Conservation (phyloP, 805 yeast species). For the Myxozyma vanderwaltii region DNA sequence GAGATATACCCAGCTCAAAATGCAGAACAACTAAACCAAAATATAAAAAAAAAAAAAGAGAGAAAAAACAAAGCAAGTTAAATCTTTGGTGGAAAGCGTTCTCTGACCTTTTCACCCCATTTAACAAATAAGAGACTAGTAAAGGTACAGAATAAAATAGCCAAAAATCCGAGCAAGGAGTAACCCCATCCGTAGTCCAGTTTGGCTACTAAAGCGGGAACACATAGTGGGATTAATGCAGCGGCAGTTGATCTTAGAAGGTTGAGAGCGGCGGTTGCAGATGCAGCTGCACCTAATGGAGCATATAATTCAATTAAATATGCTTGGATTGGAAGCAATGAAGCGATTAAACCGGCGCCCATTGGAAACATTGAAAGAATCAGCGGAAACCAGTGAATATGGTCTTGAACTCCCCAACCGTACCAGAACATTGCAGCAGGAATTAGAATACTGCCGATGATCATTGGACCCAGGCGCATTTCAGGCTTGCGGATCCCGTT, state of each 20-base stretch:
- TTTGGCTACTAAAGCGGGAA: slow-evolving; percentile 16
- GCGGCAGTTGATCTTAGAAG: slow-evolving; percentile 30
- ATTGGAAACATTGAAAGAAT: slow-evolving; percentile 23
- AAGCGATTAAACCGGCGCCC: slow-evolving; percentile 29
- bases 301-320: slow-evolving; percentile 30
- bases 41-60: neutral
- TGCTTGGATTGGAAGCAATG: slow-evolving; percentile 31
- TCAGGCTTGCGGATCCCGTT: slow-evolving; percentile 48
- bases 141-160: slow-evolving; percentile 20
- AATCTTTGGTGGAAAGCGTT: slow-evolving; percentile 23
- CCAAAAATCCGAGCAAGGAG: slow-evolving; percentile 26
- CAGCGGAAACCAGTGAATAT: slow-evolving; percentile 26
- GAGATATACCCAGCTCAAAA: neutral
- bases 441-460: slow-evolving; percentile 52
- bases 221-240: slow-evolving; percentile 28
- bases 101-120: slow-evolving; percentile 20
- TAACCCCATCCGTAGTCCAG: slow-evolving; percentile 34
- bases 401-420: slow-evolving; percentile 30
- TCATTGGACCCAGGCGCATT: slow-evolving; percentile 54
- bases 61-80: neutral
- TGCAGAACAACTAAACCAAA: neutral
- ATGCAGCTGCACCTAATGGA: slow-evolving; percentile 29
- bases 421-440: slow-evolving; percentile 53
- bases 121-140: slow-evolving; percentile 21
- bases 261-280: slow-evolving; percentile 32